These are phyloP conservation scores for Rhododendron mucronatum DNA, from an alignment of 148 eudicot genomes.

Conservation along the genomic window DNA sequence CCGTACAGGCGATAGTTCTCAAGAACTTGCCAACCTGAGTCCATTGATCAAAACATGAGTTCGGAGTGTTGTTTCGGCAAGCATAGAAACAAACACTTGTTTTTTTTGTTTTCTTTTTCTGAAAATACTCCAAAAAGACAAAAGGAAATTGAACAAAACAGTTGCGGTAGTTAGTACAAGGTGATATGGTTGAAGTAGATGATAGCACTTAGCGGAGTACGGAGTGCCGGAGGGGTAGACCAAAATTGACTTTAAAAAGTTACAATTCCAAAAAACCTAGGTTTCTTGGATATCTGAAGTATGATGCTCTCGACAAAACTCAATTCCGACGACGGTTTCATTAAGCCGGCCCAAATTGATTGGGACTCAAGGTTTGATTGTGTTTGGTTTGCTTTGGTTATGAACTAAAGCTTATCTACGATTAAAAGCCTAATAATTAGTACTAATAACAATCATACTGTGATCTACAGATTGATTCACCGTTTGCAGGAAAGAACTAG, in stretches of 20 bases:
- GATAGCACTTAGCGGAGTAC: neutral
- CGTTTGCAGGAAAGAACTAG: neutral
- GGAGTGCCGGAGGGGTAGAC: neutral
- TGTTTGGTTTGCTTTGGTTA: neutral
- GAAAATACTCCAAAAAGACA: neutral
- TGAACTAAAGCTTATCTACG: neutral
- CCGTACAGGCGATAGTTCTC: conserved; percentile 77
- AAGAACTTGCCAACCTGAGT: conserved; percentile 56
- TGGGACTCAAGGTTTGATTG: neutral
- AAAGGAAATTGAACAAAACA: neutral
- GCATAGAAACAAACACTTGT: neutral
- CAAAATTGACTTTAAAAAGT: neutral
- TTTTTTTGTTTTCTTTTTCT: neutral
- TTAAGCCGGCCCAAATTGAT: neutral
- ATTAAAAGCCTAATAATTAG: neutral
- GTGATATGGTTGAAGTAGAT: neutral
- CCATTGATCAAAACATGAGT: neutral
- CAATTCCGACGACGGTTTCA: neutral
- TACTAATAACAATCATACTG: neutral
- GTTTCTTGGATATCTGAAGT: neutral
- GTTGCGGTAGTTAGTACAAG: neutral
- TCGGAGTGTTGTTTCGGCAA: neutral
- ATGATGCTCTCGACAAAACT: neutral
- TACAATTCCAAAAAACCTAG: neutral
- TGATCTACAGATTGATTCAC: neutral